These are phyloP conservation scores for Puccinia hordei DNA, from an alignment of 1,284 basidiomycete genomes.

Conservation along the genomic window DNA sequence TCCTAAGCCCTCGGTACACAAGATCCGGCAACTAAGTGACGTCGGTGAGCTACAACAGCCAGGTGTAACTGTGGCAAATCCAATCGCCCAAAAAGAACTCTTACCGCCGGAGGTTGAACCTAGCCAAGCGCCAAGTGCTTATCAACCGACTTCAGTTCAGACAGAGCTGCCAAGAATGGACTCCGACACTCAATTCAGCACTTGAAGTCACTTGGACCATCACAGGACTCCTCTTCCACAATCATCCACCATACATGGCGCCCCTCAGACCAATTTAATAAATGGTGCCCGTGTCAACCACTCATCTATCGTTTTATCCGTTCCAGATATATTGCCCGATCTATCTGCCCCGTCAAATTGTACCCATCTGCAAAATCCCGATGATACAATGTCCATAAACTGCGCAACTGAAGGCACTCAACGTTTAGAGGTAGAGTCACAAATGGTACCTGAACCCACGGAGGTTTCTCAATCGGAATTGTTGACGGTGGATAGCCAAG, in stretches of 20 bases:
- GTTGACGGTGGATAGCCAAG: neutral
- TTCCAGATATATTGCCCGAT: neutral
- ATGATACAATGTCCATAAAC: neutral
- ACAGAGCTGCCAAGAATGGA: neutral
- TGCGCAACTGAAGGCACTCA: neutral
- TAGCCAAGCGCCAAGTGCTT: neutral
- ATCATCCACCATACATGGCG: neutral
- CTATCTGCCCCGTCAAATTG: neutral
- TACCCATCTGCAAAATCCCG: neutral
- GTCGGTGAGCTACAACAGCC: slow-evolving; percentile 27
- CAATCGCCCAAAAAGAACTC: neutral
- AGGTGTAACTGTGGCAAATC: neutral
- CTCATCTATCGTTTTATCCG: neutral
- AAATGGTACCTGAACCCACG: neutral
- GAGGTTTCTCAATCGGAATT: neutral
- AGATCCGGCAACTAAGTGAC: slow-evolving; percentile 43
- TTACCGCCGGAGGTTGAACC: neutral
- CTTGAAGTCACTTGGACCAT: neutral
- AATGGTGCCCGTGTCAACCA: neutral
- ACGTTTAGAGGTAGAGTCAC: neutral
- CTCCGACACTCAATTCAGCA: neutral
- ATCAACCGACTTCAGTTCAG: neutral
- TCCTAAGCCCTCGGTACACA: slow-evolving; percentile 10
- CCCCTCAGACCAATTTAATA: neutral
- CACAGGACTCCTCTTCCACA: neutral